Evolutionary conservation across 768 basidiomycete species (phyloP), one percentile per base, ranked within the genome.

Genomic region (Leucosporidium creatinivorum): DNA sequence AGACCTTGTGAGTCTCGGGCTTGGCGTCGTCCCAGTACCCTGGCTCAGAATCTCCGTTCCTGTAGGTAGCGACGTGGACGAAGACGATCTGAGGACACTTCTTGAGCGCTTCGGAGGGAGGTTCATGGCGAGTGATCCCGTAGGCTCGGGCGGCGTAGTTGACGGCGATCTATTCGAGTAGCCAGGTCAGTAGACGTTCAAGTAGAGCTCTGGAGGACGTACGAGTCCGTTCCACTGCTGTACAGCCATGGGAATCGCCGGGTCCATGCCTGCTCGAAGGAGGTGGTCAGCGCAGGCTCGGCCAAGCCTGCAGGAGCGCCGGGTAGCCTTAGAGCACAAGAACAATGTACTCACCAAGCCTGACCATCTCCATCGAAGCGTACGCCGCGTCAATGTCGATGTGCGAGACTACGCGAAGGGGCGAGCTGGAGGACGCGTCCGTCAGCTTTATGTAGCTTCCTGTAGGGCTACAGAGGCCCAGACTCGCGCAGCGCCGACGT

Each of bases 1-100:
- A 94, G 49, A 97, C 93, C 83, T 99, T 99, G 80, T 99, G 93
- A 19, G 92, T 94, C 67, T 83, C 82, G 1, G 88, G 87, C 77
- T 94, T 87, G 18, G 93, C 85, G 70, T 93, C 83, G n/a, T 89
- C 85, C 87, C 89, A 91, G 77, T 98, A 96, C 1, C 87, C 87
- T 23, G 94, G 91, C 77, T 93, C 88, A 57, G 80, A 80, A 62
- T 89, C 89, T 8, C 91, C 91, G 72, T 91, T 89, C 74, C 79
- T 88, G 79, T 91, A 98, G 17, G 96, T 98, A 23, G 93, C 93
- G 21, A 94, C 92, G 80, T 99, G 94, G 10, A 96, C 88, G 23
- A 91, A 85, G 44, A 85, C 81, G 12, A 98, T 80, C 59, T 91
- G 80, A 0, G 94, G 93, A 77, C 93, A 98, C 70, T 85, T 84